phyloP scores from a whole-genome alignment of 1,284 basidiomycete genomes.

The Phellopilus nigrolimitatus region DNA sequence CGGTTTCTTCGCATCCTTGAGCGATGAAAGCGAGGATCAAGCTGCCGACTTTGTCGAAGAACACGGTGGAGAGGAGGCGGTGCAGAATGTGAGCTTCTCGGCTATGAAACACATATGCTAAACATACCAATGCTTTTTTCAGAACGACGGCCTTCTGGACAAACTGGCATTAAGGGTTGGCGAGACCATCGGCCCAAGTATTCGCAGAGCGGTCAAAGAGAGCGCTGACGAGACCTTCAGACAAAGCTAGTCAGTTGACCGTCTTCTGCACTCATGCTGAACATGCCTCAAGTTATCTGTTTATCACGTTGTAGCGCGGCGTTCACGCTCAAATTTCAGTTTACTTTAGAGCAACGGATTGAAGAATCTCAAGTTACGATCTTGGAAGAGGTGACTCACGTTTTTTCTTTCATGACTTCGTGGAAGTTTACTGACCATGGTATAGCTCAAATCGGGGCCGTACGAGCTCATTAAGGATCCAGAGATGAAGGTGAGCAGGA shows the following conservation, averaged over 20 bases:
- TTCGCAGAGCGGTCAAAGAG: constrained; percentile 17
- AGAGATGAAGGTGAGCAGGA: constrained; percentile 19
- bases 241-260: constrained; percentile 19
- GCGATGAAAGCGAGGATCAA: constrained; percentile 7
- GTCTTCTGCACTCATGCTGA: neutral
- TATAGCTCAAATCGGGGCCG: constrained; percentile 20
- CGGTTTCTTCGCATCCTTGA: constrained; percentile 5
- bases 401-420: neutral
- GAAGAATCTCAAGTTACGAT: constrained; percentile 21
- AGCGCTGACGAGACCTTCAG: constrained; percentile 9
- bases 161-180: constrained; percentile 14
- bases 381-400: constrained; percentile 13
- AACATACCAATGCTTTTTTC: neutral
- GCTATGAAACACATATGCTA: neutral
- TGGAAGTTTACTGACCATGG: neutral
- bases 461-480: constrained; percentile 22
- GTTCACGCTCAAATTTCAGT: constrained; percentile 21
- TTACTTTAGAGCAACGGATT: constrained; percentile 20
- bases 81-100: neutral
- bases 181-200: constrained; percentile 12
- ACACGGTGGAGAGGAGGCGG: constrained; percentile 7
- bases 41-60: constrained; percentile 9
- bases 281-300: neutral
- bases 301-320: constrained; percentile 8
- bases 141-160: constrained; percentile 17